Base-by-base conservation (phyloP, 108 stramenopile genomes). In the Cyclotella atomus region DNA sequence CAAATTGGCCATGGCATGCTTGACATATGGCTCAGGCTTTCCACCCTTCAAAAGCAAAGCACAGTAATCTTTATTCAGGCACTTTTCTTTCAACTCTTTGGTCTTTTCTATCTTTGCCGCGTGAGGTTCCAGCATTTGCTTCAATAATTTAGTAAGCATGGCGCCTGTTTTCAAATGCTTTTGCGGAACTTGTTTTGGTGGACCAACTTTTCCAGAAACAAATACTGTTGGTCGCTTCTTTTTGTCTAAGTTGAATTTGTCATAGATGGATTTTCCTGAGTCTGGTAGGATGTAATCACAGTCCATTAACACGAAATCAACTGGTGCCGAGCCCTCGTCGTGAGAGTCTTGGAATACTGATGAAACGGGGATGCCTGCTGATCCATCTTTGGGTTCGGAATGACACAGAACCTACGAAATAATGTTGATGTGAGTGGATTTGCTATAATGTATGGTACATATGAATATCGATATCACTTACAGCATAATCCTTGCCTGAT, bases 51-150 rank as follows among this genome's bases (percentile, higher is more conserved):
- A 81, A 50, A 94, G 66, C 65, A 94, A 73, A 1, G 68, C 93
- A 68, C 93, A 94, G 30, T 86, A 59, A 52, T 88, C 85, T 76
- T 91, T 90, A 53, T 91, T 87, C 21, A 94, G 57, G 79, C 93
- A 94, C 76, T 94, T 94, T 47, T 85, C 66, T 70, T 88, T 79
- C 69, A 94, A 67, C 74, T 91, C 93, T 67, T 90, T 88, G 5
- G 93, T 89, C 34, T 88, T 94, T 76, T 94, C 93, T 66, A 94
- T 91, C 75, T 94, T 94, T 32, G 88, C 90, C n/a, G 89, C 90
- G 50, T 84, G 84, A 14, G 88, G 89, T 65, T 88, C 90, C 45
- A 94, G 54, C 76, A 91, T 80, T 28, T 82, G 82, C 53, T 87
- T 86, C 28, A 94, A 49, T 20, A 84, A 65, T 70, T 94, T 94